These are phyloP conservation scores for Actinidia chinensis DNA, from an alignment of 179 eudicot species.

Conservation along the genomic window DNA sequence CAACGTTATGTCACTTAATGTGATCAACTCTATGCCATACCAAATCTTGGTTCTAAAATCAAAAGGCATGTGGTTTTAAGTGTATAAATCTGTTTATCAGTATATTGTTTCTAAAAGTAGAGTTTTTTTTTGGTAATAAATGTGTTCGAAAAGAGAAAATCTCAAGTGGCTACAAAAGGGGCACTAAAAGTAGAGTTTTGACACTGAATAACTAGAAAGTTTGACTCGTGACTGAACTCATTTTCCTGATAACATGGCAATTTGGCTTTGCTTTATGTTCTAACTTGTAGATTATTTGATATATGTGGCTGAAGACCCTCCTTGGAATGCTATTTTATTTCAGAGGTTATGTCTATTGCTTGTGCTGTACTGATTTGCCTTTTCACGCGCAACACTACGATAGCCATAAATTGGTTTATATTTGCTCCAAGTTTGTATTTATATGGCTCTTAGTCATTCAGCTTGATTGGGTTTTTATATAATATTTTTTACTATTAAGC, in stretches of 20 bases:
- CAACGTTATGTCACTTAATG: neutral
- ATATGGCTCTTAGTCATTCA: conserved; percentile 36
- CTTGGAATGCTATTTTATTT: conserved; percentile 11
- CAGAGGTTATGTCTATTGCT: conserved; percentile 43
- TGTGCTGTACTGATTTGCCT: conserved; percentile 56
- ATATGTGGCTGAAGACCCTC: neutral
- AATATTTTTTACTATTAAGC: conserved; percentile 35
- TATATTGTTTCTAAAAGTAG: too few relatives aligned
- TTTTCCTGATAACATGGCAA: neutral
- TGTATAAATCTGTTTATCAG: neutral
- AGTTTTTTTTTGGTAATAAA: too few relatives aligned
- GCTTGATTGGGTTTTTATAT: conserved; percentile 29
- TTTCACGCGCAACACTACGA: conserved; percentile 51
- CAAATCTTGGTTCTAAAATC: neutral
- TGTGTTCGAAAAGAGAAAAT: too few relatives aligned
- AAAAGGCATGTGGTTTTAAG: neutral
- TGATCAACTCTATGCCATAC: neutral
- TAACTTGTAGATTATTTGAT: neutral
- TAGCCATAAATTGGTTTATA: conserved; percentile 46
- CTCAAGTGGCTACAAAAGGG: too few relatives aligned
- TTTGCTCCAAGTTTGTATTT: conserved; percentile 57
- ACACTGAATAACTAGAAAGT: neutral
- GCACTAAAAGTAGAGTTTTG: neutral
- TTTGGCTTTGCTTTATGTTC: neutral
- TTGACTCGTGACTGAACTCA: neutral